Evolutionary conservation across 257 asterid genomes (phyloP).

Genomic region (Striga asiatica): DNA sequence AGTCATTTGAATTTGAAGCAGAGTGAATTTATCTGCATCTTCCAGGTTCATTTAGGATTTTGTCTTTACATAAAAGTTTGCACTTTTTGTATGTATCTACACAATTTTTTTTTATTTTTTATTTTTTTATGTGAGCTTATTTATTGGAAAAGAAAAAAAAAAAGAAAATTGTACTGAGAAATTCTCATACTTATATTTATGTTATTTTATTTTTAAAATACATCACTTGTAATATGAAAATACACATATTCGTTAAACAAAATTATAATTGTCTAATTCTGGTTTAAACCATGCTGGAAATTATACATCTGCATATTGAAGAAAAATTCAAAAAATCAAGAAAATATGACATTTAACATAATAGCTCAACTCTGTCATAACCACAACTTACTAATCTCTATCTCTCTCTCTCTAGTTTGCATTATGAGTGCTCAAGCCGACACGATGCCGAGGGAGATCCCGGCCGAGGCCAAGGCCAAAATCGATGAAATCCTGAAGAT

Average conservation of each 20-base stretch:
- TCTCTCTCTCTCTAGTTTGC: background rate
- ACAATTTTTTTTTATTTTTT: background rate
- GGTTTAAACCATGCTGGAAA: no score
- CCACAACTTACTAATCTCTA: background rate
- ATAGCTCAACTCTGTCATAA: background rate
- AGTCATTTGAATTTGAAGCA: background rate
- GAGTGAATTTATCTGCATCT: slow-evolving; percentile 1
- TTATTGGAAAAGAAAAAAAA: no score
- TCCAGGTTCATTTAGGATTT: slow-evolving; percentile 7
- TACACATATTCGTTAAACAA: no score
- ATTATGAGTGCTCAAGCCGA: background rate
- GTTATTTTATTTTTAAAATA: no score
- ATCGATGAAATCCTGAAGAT: background rate
- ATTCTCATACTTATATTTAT: no score
- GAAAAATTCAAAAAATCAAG: no score
- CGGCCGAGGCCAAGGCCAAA: background rate
- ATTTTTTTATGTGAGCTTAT: no score
- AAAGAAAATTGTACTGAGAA: no score
- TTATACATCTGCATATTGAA: no score
- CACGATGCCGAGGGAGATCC: background rate
- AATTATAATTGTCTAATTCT: no score
- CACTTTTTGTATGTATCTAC: background rate
- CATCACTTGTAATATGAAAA: no score
- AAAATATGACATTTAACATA: background rate
- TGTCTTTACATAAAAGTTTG: background rate